Evolutionary conservation across 306 rosid genomes (phyloP), one percentile per base, ranked within the genome.

Genomic region (Pyrus betulifolia): DNA sequence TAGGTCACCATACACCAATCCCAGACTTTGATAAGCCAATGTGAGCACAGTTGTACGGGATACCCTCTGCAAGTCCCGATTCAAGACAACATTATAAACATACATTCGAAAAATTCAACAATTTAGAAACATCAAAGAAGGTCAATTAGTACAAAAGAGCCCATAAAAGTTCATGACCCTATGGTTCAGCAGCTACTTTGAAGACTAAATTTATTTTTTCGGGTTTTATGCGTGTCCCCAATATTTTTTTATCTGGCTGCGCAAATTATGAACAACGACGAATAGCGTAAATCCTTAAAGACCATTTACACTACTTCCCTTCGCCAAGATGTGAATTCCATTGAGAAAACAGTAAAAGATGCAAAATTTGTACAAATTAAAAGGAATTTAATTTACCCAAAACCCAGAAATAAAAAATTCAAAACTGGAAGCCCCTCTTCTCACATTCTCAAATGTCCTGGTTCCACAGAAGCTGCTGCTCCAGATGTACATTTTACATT

Each of bases 1-100:
- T 63, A 92, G 90, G 82, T 92, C 97, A 8, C 97, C 97, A 76
- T 92, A 92, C 33, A 92, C 96, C 30, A 92, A 91, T 76, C 97
- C 97, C 59, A 92, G 89, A 82, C 97, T 92, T 80, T 92, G 97
- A 78, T 92, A 92, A 27, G 93, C 96, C 70, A 92, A 73, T 67
- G 86, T 84, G 33, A 89, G 86, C 81, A 91, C 82, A 64, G 82
- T 79, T 70, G 84, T 75, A 67, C 81, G 82, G 14, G 94, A 86
- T 31, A 79, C 77, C 60, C 79, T 87, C 88, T 85, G 89, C 77
- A 85, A 52, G 77, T 85, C 80, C 97, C 88, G 86, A 82, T 80
- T 67, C 79, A 72, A 13, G 69, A 82, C 77, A 57, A 51, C 61
- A 45, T 44, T 78, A 46, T 38, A 15, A 77, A 71, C 64, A 70